Evolutionary conservation across 192 early-diverging fungal species (phyloP), one percentile per base, ranked within the genome.

Genomic region (Podila clonocystis): DNA sequence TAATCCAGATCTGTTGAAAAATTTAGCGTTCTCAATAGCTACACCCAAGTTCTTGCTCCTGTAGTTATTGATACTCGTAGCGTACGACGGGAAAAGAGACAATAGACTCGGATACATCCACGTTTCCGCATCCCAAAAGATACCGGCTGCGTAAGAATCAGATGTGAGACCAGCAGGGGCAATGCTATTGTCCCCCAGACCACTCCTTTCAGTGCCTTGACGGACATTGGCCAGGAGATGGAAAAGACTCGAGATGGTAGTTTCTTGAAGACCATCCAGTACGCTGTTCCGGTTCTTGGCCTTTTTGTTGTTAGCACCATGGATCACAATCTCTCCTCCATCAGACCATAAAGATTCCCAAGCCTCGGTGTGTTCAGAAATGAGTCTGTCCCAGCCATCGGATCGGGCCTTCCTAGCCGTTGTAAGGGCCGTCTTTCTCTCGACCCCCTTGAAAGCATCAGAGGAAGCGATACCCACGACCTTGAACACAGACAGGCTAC

Each of bases 121-220:
- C 5, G 72, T 82, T 8, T 82, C 79, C 5, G 79, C 79, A 74
- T 82, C 79, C 79, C 79, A 82, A 48, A 82, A 82, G 67, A 82
- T 82, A 45, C 79, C 79, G 38, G 57, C 79, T 12, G 72, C 79
- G 22, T 82, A 82, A 26, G 79, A 82, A 52, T 82, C 79, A 2
- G 79, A 82, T 11, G 71, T 82, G 17, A 82, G 50, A 24, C 79
- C 79, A 45, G 79, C 65, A 20, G 79, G 79, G 2, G 79, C 79
- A 13, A 82, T 82, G 30, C 79, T 82, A 31, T 82, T 82, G 48
- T 82, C 79, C 0, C 79, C 79, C 48, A 82, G 48, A 45, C 79
- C 79, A 26, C 31, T 49, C 5, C 72, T 66, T 45, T 82, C 78
- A 36, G 41, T 63, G 26, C 78, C 78, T 33, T 73, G 22, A 15